These are phyloP conservation scores for Cladobotryum mycophilum DNA, from an alignment of 2,329 filamentous ascomycete species.

Conservation along the genomic window DNA sequence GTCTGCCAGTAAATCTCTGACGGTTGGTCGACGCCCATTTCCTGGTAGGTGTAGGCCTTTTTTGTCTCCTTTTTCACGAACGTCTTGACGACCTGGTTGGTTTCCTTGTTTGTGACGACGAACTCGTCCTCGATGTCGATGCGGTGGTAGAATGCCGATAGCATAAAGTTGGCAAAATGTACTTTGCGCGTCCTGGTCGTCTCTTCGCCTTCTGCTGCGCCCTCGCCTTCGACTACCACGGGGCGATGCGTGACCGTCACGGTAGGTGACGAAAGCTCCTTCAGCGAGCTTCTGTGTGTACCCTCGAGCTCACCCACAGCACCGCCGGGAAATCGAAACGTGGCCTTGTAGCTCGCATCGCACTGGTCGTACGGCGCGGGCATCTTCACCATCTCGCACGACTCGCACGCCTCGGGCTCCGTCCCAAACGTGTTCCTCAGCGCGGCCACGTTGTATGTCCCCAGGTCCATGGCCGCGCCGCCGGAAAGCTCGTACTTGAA, in stretches of 20 bases:
- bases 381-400: conserved; percentile 23
- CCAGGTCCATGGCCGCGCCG: conserved; percentile 35
- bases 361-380: conserved; percentile 25
- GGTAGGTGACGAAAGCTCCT: conserved; percentile 13
- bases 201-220: neutral
- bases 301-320: conserved; percentile 26
- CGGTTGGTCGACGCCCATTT: conserved; percentile 24
- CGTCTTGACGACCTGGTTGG: neutral
- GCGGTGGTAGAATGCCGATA: conserved; percentile 23
- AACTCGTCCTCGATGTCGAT: conserved; percentile 29
- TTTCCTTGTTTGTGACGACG: neutral
- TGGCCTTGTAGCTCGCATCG: conserved; percentile 28
- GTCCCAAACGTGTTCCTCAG: conserved; percentile 33
- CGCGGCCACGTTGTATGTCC: conserved; percentile 34
- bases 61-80: conserved; percentile 20
- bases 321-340: conserved; percentile 35
- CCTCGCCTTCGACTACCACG: conserved; percentile 17
- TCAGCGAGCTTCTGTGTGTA: conserved; percentile 19
- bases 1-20: conserved; percentile 36
- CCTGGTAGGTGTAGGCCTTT: conserved; percentile 30
- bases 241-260: conserved; percentile 17
- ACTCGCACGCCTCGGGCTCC: conserved; percentile 33
- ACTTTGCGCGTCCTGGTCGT: neutral
- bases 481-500: conserved; percentile 37
- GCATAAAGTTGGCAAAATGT: neutral